Conservation (phyloP, 2,329 filamentous ascomycete genomes). For the Xylaria sp. region DNA sequence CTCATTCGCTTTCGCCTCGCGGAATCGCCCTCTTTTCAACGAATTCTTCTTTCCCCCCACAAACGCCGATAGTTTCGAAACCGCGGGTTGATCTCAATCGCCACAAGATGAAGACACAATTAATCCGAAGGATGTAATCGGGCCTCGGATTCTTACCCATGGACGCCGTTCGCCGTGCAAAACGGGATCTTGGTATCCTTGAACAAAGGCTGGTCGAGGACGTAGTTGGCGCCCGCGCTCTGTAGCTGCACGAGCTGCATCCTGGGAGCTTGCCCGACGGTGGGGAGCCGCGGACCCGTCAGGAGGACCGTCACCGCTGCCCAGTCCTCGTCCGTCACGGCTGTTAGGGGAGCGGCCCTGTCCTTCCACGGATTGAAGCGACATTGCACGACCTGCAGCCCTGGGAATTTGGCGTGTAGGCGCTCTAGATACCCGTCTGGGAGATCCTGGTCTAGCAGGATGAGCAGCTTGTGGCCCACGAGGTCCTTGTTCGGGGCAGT, state of each 20-base stretch:
- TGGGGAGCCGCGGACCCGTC: conserved; percentile 51
- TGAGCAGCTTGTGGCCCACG: conserved; percentile 54
- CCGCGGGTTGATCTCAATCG: not conserved
- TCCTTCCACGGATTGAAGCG: conserved; percentile 41
- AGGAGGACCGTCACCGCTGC: conserved; percentile 55
- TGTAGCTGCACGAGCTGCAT: conserved; percentile 60
- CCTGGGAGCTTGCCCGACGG: conserved; percentile 50
- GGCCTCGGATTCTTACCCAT: conserved; percentile 51
- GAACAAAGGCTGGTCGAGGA: conserved; percentile 54
- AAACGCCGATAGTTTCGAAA: not conserved
- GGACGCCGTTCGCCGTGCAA: conserved; percentile 63
- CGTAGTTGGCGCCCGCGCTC: conserved; percentile 59
- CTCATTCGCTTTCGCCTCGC: not conserved
- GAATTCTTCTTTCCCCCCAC: not conserved
- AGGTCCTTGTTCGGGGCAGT: conserved; percentile 41
- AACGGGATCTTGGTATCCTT: conserved; percentile 56
- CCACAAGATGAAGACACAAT: not conserved
- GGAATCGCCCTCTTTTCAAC: not conserved
- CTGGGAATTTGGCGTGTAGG: conserved; percentile 50
- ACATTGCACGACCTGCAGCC: conserved; percentile 47
- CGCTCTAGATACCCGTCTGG: conserved; percentile 44
- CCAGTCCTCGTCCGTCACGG: conserved; percentile 48
- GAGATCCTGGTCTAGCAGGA: conserved; percentile 44
- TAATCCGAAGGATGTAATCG: not conserved
- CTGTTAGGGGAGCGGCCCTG: conserved; percentile 32